Base-by-base conservation (phyloP, 1,139 yeast genomes). In the Candida frijolesensis region DNA sequence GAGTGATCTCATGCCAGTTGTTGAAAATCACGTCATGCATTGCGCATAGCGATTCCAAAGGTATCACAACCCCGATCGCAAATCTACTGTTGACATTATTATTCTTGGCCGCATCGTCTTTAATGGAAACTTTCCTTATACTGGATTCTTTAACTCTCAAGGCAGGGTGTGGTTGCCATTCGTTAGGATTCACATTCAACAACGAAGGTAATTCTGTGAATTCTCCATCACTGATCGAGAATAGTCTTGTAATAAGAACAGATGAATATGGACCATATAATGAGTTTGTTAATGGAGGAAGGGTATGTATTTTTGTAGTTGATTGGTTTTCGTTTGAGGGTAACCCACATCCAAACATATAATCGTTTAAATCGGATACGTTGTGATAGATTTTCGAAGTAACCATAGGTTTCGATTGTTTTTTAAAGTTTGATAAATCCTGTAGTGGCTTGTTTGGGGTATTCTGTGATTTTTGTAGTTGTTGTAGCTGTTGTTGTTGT, bases 261-360 rank as follows among this genome's bases (percentile, higher is more conserved):
- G 81, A 70, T 25, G 64, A 62, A 42, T 65, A 63, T 5, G 68
- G 51, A 4, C 70, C 73, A 46, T 60, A 62, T 3, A 65, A 55
- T 54, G 61, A 63, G 47, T 61, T 65, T 46, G 74, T 67, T 16
- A 79, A 58, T 1, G 73, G 63, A 0, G 84, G 84, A 16, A 82
- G 61, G 30, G 70, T 59, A 60, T 81, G 85, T 8, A 81, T 59
- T 54, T 81, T 82, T 2, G 82, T 78, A 15, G 74, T 63, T 25
- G 72, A 61, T 34, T 69, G 70, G n/a, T 70, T 63, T 53, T 81
- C 84, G 54, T 71, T 78, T 5, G 79, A 66, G 12, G 84, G 82
- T 34, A 81, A 62, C 0, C 85, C 85, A 52, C 81, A 78, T 5
- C 86, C 86, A 62, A 80, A 82, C 80, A 80, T 78, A 56, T 73